Evolutionary conservation across 2,329 filamentous ascomycete species (phyloP).

Genomic region (Fusarium sp.): DNA sequence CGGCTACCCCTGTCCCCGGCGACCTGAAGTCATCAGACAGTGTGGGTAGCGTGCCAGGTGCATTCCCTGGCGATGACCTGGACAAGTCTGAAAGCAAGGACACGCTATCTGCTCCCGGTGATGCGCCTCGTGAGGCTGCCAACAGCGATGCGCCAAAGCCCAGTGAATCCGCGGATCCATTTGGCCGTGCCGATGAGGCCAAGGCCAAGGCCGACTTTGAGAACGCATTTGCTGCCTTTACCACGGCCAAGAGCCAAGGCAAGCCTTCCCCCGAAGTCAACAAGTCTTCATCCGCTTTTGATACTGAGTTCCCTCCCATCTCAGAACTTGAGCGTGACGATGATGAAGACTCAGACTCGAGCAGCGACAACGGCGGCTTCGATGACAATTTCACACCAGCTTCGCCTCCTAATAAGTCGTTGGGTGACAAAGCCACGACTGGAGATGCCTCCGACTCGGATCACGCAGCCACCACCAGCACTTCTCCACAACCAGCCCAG

Average conservation of each 20-base stretch:
- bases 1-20: slow-evolving; percentile 41
- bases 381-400: slow-evolving; percentile 89
- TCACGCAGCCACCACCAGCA: slow-evolving; percentile 12
- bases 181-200: slow-evolving; percentile 61
- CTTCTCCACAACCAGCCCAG: slow-evolving; percentile 40
- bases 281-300: slow-evolving; percentile 63
- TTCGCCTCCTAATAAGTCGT: slow-evolving; percentile 54
- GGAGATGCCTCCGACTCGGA: slow-evolving; percentile 23
- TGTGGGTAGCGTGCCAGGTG: slow-evolving; percentile 41
- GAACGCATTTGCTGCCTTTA: slow-evolving; percentile 82
- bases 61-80: slow-evolving; percentile 52
- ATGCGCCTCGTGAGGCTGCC: slow-evolving; percentile 28
- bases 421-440: slow-evolving; percentile 29
- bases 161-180: slow-evolving; percentile 56
- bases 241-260: slow-evolving; percentile 60
- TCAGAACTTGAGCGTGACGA: slow-evolving; percentile 79
- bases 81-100: slow-evolving; percentile 45
- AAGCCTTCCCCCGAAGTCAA: slow-evolving; percentile 53
- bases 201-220: slow-evolving; percentile 85
- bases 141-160: slow-evolving; percentile 36
- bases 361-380: slow-evolving; percentile 82
- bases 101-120: slow-evolving; percentile 48
- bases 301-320: slow-evolving; percentile 91
- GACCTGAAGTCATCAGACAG: slow-evolving; percentile 34
- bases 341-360: slow-evolving; percentile 78